Evolutionary conservation across 108 stramenopile species (phyloP).

Genomic region (Phaeodactylum tricornutum): DNA sequence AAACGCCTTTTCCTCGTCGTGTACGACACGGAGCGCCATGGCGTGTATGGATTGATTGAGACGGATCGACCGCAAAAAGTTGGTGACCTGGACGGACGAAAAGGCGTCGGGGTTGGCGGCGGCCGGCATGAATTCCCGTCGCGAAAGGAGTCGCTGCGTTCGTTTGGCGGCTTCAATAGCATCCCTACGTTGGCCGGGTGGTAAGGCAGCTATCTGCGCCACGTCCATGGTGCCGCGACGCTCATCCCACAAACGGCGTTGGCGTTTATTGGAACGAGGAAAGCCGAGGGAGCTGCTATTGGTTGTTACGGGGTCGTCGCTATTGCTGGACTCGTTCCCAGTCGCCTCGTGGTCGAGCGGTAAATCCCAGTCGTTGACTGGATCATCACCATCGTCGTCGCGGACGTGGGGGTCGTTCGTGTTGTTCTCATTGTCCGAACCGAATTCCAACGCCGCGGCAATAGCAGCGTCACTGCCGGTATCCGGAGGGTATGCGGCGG

Average conservation of each 20-base stretch:
- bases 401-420: background rate
- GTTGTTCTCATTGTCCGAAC: background rate
- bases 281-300: too few relatives aligned
- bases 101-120: conserved; percentile 82
- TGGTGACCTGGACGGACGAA: conserved; percentile 80
- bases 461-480: too few relatives aligned
- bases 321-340: too few relatives aligned
- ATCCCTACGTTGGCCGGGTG: conserved; percentile 58
- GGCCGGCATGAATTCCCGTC: conserved; percentile 86
- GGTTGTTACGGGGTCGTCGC: conserved; percentile 4
- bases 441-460: too few relatives aligned
- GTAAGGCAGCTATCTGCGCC: conserved; percentile 61
- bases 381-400: conserved; percentile 10
- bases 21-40: conserved; percentile 30
- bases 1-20: conserved; percentile 20
- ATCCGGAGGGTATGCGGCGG: too few relatives aligned
- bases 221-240: conserved; percentile 21
- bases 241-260: too few relatives aligned
- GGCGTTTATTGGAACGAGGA: too few relatives aligned
- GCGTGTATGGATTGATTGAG: conserved; percentile 46
- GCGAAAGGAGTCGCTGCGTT: conserved; percentile 69
- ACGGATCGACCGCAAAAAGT: conserved; percentile 71
- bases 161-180: conserved; percentile 64
- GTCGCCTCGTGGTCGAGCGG: too few relatives aligned
- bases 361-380: conserved; percentile 12